Base-by-base conservation (phyloP, 768 basidiomycete species). In the Psilocybe subaeruginosa region DNA sequence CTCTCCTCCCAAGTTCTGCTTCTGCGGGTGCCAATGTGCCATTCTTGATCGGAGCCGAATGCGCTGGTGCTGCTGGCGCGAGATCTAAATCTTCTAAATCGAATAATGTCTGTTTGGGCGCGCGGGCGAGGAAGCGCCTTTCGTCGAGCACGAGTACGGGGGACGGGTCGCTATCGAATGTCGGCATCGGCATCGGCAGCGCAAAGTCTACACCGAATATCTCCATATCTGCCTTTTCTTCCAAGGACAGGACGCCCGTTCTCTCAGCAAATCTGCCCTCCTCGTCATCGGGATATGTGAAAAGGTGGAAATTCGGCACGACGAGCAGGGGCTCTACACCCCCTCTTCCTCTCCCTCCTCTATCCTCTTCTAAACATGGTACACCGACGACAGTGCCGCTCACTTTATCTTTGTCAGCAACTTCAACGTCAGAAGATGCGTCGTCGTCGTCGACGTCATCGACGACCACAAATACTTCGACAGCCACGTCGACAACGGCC, bases 231-330 rank as follows among this genome's bases (percentile, higher is more conserved):
- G 33, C 33, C 11, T 35, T 11, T 35, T 35, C 33, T 35, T 35
- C 33, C 11, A 35, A 35, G 33, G 7, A 35, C 23, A 23, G 23
- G 23, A 2, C 23, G 23, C 23, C 23, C 2, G 23, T 23, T 23
- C 23, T 23, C 23, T 35, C 33, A 35, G 2, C 33, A 35, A 7
- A 35, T 35, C 11, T 35, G n/a, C n/a, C 41, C 41, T 43, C 41
- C 14, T 43, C 41, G 14, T 12, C 11, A 43, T 43, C n/a, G 6
- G 41, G 41, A 16, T 19, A 51, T 19, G 19, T 45, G 11, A 57
- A 54, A n/a, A 61, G 57, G 52, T 69, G 67, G 66, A 68, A 61
- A 50, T 69, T 69, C 23, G 69, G 69, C 39, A 69, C 69, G 5
- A 62, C 67, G 19, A 60, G 61, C 30, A 23, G 27, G 8, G 43